Evolutionary conservation across 352 stramenopile genomes (phyloP).

Genomic region (Plasmopara muralis): DNA sequence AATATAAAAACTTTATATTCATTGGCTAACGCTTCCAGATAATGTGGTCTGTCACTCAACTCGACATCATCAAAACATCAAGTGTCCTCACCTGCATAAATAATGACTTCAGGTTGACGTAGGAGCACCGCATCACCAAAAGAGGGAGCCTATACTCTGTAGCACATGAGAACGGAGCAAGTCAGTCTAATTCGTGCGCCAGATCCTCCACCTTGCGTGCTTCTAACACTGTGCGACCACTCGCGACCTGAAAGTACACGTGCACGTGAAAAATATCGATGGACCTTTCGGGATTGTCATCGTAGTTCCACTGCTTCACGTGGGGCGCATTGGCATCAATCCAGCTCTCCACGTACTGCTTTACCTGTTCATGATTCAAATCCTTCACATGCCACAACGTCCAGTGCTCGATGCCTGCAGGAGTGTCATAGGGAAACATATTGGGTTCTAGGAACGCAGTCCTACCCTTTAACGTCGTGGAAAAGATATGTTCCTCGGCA

Average conservation of each 20-base stretch:
- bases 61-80: conserved; percentile 6
- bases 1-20: too few species aligned
- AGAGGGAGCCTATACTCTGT: conserved; percentile 19
- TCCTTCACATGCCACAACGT: conserved; percentile 81
- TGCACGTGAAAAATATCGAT: conserved; percentile 90
- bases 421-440: conserved; percentile 88
- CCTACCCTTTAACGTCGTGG: conserved; percentile 73
- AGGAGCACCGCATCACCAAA: conserved; percentile 6
- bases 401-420: conserved; percentile 84
- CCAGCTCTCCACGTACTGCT: conserved; percentile 86
- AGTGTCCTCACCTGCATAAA: conserved; percentile 15
- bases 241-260: conserved; percentile 78
- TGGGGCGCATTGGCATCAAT: conserved; percentile 80
- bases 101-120: conserved; percentile 13
- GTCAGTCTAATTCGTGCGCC: conserved; percentile 66
- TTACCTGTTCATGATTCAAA: conserved; percentile 71
- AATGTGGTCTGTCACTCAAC: not conserved
- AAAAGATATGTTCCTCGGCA: conserved; percentile 79
- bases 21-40: too few species aligned
- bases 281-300: conserved; percentile 83
- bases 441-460: conserved; percentile 80
- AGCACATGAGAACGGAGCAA: conserved; percentile 18
- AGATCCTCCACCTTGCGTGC: conserved; percentile 59
- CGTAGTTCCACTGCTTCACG: conserved; percentile 78
- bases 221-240: conserved; percentile 47